Evolutionary conservation across 2,329 filamentous ascomycete species (phyloP), one percentile per base, ranked within the genome.

Genomic region (Aspergillus carbonarius): DNA sequence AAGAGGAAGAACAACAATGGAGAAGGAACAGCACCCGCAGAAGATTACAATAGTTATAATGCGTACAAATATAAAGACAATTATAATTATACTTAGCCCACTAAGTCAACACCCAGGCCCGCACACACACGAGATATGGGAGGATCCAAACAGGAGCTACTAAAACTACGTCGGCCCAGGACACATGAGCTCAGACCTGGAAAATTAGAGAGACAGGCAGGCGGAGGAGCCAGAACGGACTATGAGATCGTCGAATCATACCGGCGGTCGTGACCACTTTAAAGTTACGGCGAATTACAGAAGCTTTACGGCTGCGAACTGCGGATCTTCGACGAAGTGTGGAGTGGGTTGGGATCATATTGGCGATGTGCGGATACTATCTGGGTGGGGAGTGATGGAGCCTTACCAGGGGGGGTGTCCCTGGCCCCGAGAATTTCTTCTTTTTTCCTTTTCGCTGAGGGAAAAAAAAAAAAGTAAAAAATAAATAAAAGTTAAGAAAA

Each of bases 241-340:
- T 57, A 59, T 55, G 46, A 62, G 63, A 64, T 66, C 59, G 61
- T 64, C 64, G 57, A 63, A 61, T 65, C 62, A 66, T 58, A 46
- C 57, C 57, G 55, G 48, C 55, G 46, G 55, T 58, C 48, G 58
- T 59, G 59, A 61, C 58, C 56, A 59, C 55, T 59, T 67, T 64
- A 65, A 64, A 67, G 65, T 69, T 69, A 69, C 67, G 65, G 67
- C 63, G 67, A 66, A 67, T 69, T 69, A 69, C 67, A 64, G 61
- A 62, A 62, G 63, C 62, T 66, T 68, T 68, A 69, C 66, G 54
- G 61, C 63, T 65, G 65, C 65, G 66, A 69, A 69, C 66, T 69
- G 67, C 63, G 67, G 67, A 69, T 69, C 67, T 65, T 68, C 65
- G 59, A 66, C 59, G 49, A 64, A 65, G 57, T 67, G 63, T 66